phyloP scores from a whole-genome alignment of 805 yeast genomes.

The Ogataea methylovora region DNA sequence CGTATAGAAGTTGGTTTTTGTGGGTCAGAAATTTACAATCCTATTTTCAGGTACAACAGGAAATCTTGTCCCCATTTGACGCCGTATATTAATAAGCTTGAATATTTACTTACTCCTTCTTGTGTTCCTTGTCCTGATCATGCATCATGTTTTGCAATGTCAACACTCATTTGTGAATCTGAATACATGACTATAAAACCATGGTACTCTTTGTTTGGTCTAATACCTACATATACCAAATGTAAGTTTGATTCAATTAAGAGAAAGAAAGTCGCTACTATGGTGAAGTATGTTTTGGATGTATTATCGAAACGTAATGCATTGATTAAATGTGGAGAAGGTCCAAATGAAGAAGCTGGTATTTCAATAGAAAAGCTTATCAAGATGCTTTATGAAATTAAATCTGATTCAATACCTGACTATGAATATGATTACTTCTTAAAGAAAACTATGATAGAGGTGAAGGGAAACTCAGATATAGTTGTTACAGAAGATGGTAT shows the following conservation, averaged over 20 bases:
- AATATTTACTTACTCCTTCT: conserved; percentile 44
- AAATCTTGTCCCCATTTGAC: conserved; percentile 5
- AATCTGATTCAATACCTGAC: conserved; percentile 1
- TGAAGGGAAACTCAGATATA: not conserved
- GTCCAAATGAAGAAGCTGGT: conserved; percentile 24
- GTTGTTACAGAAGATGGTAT: not conserved
- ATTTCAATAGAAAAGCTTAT: conserved; percentile 63
- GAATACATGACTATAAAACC: conserved; percentile 52
- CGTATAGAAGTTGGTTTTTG: conserved; percentile 66
- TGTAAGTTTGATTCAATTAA: conserved; percentile 77
- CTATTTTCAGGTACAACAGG: conserved; percentile 18
- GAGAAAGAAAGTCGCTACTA: conserved; percentile 58
- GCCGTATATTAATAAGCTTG: conserved; percentile 28
- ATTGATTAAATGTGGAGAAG: conserved; percentile 30
- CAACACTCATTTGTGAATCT: conserved; percentile 62
- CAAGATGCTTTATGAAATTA: conserved; percentile 47
- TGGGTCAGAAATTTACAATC: conserved; percentile 48
- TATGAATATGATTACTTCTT: conserved; percentile 20
- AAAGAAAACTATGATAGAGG: conserved; percentile 12
- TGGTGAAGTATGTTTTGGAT: conserved; percentile 59
- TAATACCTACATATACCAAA: conserved; percentile 51
- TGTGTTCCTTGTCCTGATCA: conserved; percentile 81
- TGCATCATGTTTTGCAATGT: conserved; percentile 62
- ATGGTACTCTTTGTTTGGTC: conserved; percentile 47
- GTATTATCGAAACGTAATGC: conserved; percentile 70